phyloP scores from a whole-genome alignment of 2,329 filamentous ascomycete genomes.

The Beauveria medogensis region DNA sequence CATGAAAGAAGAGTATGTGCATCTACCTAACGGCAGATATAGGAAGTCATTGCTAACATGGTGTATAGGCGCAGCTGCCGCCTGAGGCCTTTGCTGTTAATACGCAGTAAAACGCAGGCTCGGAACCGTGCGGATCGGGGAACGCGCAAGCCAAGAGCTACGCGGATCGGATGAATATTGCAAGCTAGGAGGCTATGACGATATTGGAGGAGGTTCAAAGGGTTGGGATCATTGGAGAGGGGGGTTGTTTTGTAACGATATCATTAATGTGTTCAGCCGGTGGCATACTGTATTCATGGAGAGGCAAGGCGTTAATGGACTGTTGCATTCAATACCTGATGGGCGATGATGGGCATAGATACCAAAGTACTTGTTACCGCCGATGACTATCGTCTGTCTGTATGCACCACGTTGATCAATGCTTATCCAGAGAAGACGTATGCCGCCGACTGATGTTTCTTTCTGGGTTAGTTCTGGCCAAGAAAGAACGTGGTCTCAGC shows the following conservation, averaged over 20 bases:
- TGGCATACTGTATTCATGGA: slow-evolving; percentile 6
- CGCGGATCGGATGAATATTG: background rate
- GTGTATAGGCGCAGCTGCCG: slow-evolving; percentile 36
- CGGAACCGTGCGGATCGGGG: background rate
- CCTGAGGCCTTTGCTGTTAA: slow-evolving; percentile 36
- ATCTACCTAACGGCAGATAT: background rate
- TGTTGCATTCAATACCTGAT: slow-evolving; percentile 1
- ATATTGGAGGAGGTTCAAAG: background rate
- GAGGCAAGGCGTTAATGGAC: slow-evolving; percentile 6
- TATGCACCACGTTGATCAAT: background rate
- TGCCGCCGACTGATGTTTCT: background rate
- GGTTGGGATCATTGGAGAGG: background rate
- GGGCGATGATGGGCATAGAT: background rate
- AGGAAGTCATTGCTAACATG: slow-evolving; percentile 11
- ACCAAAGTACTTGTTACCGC: background rate
- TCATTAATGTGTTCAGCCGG: slow-evolving; percentile 3
- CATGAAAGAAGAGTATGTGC: slow-evolving; percentile 60
- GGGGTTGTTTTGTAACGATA: background rate
- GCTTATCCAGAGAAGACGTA: no score
- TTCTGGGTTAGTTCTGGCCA: no score
- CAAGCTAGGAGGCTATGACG: background rate
- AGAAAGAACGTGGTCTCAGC: background rate
- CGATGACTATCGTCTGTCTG: background rate
- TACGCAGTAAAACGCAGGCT: slow-evolving; percentile 9
- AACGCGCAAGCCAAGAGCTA: background rate